Conservation (phyloP, 2,329 filamentous ascomycete genomes). For the Neocucurbitaria cava region DNA sequence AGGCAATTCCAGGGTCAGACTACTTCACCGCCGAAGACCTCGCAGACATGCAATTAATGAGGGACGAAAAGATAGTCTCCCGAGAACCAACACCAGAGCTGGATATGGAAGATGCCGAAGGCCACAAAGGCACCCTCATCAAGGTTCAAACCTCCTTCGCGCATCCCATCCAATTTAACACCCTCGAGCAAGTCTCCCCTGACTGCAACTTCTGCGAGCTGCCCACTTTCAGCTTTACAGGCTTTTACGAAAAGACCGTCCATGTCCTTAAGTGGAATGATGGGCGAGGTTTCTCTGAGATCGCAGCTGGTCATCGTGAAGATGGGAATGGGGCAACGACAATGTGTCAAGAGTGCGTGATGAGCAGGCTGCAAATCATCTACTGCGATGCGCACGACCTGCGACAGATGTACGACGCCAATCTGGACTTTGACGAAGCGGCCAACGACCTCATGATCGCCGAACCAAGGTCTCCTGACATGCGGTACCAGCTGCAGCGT, state of each 20-base stretch:
- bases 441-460: slow-evolving; percentile 19
- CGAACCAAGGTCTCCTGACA: slow-evolving; percentile 6
- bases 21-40: slow-evolving; percentile 26
- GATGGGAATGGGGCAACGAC: slow-evolving; percentile 22
- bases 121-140: slow-evolving; percentile 31
- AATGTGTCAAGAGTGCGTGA: slow-evolving; percentile 36
- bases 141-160: slow-evolving; percentile 50
- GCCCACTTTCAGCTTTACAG: slow-evolving; percentile 50
- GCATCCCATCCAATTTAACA: slow-evolving; percentile 50
- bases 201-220: slow-evolving; percentile 54
- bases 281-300: slow-evolving; percentile 48
- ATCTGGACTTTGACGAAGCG: slow-evolving; percentile 11
- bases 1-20: slow-evolving; percentile 1
- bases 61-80: slow-evolving; percentile 3
- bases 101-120: slow-evolving; percentile 35
- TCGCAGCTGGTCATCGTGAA: slow-evolving; percentile 47
- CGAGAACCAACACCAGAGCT: slow-evolving; percentile 32
- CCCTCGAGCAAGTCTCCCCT: background rate
- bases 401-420: background rate
- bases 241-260: slow-evolving; percentile 44
- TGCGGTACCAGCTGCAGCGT: slow-evolving; percentile 23
- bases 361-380: slow-evolving; percentile 30
- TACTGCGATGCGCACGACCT: slow-evolving; percentile 28
- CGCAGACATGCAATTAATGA: slow-evolving; percentile 11
- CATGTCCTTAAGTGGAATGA: slow-evolving; percentile 45